Percentiles rank a stretch among this genome's conserved stretches.
Evolutionary conservation across 2,329 filamentous ascomycete species (phyloP).

Genomic region (Fusarium phyllophilum): DNA sequence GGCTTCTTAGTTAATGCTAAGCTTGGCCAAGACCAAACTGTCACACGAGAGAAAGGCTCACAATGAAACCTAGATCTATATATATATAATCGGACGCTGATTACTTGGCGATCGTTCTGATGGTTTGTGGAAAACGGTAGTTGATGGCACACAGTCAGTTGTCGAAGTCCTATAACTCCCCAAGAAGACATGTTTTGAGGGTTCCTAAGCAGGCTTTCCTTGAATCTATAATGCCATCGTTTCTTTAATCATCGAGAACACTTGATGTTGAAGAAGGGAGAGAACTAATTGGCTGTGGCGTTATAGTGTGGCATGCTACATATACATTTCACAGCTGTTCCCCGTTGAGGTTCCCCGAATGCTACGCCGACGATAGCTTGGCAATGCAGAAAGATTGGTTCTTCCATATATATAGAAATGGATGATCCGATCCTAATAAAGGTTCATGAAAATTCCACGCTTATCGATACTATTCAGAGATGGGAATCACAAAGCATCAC

Average conservation of each 20-base stretch:
- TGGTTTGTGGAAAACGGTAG: not conserved
- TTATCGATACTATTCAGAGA: not conserved
- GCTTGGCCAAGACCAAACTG: not conserved
- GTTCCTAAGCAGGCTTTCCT: not conserved
- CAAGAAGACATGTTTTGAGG: not conserved
- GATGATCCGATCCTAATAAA: not conserved
- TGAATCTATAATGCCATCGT: not conserved
- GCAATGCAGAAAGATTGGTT: not conserved
- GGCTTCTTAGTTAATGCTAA: not conserved
- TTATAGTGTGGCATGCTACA: slow-evolving; percentile 3
- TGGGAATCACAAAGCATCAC: not conserved
- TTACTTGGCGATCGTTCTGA: not conserved
- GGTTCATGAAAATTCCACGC: not conserved
- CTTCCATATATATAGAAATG: not conserved
- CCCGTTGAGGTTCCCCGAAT: slow-evolving; percentile 22
- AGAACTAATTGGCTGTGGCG: not conserved
- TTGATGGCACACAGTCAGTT: not conserved
- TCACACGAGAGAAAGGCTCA: not conserved
- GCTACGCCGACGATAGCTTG: slow-evolving; percentile 19
- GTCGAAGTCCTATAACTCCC: not conserved
- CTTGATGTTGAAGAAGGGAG: not conserved
- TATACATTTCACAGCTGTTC: not conserved
- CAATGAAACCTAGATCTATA: not conserved
- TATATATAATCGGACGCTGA: not conserved
- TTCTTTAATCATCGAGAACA: not conserved